Evolutionary conservation across 2,329 filamentous ascomycete species (phyloP), one percentile per base, ranked within the genome.

Genomic region (Beauveria brongniartii): DNA sequence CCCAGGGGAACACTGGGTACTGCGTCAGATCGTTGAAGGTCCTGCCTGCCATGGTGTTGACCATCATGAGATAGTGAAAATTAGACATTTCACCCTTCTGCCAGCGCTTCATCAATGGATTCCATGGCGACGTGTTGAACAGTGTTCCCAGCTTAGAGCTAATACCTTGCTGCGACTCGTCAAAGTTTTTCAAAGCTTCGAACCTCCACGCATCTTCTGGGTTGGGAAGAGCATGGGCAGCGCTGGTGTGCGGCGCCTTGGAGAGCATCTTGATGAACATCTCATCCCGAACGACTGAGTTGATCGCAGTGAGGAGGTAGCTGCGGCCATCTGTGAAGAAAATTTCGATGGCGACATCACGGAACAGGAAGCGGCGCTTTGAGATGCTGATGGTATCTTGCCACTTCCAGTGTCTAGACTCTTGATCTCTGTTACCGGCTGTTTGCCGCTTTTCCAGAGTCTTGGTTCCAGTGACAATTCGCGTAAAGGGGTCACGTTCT

Each of bases 11-110:
- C 20, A 99, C 92, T 0, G 94, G 94, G 69, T 99, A 99, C 69
- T 99, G 95, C 0, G 94, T 99, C 20, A 99, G 79, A 70, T 99
- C 94, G 70, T 99, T 99, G 77, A 99, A 99, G 0, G 94, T 97
- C 57, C 94, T 82, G 2, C 94, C 94, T 30, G 95, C 95, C 83
- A 99, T 91, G 0, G 94, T 97, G 70, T 99, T 99, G 69, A 99
- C 87, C 63, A 97, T 86, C 93, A 99, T 99, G 41, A 99, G 82
- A 70, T 99, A 99, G 73, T 97, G 92, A 69, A 99, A 99, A 72
- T 99, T 99, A 16, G 93, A 97, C 55, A 97, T 91, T 69, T 99
- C 94, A 14, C 95, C 94, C 70, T 87, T 89, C 62, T 94, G 83
- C 94, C 94, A 99, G 71, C 87, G 88, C 65, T 89, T 88, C 69